Evolutionary conservation across 768 basidiomycete genomes (phyloP).

Genomic region (Collybia mongolica): DNA sequence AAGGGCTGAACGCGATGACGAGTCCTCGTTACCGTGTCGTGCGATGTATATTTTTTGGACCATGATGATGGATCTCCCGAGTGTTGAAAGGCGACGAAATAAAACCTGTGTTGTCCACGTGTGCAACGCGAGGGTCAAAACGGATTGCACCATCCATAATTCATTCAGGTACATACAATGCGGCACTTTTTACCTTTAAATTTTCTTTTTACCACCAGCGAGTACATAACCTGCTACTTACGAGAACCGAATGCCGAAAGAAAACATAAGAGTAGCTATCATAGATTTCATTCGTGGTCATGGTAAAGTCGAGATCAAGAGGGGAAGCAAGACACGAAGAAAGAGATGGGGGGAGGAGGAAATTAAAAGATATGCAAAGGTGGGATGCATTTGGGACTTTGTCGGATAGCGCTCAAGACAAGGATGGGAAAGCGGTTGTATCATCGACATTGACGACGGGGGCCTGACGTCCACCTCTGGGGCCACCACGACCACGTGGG

Average conservation of each 20-base stretch:
- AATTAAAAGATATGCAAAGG: constrained; percentile 14
- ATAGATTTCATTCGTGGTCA: constrained; percentile 24
- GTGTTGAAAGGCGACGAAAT: no score
- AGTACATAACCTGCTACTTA: no score
- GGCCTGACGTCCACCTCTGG: constrained; percentile 43
- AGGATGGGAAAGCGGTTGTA: constrained; percentile 85
- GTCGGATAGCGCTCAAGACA: constrained; percentile 44
- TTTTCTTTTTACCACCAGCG: no score
- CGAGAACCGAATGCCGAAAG: no score
- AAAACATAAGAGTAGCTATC: constrained; percentile 15
- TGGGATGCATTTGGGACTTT: constrained; percentile 9
- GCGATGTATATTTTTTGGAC: constrained; percentile 67
- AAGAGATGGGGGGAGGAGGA: constrained; percentile 15
- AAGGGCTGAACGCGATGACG: neutral
- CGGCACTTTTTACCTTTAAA: no score
- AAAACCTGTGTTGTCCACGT: no score
- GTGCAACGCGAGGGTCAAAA: no score
- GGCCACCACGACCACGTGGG: constrained; percentile 38
- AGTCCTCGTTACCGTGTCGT: constrained; percentile 52
- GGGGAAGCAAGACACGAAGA: constrained; percentile 17
- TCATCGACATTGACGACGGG: constrained; percentile 72
- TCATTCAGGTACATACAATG: no score
- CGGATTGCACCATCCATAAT: no score
- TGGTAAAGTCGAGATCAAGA: constrained; percentile 14
- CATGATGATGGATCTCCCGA: constrained; percentile 38